Base-by-base conservation (phyloP, 2,329 filamentous ascomycete species). In the Curvularia hawaiiensis region DNA sequence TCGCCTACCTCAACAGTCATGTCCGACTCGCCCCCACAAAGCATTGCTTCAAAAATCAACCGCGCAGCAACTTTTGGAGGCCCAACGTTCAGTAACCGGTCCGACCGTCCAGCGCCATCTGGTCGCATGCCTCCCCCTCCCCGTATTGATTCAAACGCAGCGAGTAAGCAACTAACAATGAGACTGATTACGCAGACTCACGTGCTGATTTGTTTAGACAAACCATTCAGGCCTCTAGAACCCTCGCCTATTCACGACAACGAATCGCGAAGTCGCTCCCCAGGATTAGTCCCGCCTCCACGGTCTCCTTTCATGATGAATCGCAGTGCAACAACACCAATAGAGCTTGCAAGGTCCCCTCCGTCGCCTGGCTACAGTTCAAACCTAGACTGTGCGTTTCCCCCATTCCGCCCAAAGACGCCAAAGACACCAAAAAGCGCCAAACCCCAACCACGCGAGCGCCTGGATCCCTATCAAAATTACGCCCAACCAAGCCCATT, bases 81-180 rank as follows among this genome's bases (percentile, higher is more conserved):
- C 7, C 52, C 70, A 33, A 65, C 70, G 9, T 70, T 73, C 54
- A 70, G 62, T 53, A 66, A 67, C 24, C 69, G 65, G n/a, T 63
- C 65, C 47, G 63, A 68, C 9, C 51, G 58, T 16, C 66, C 64
- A 55, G 51, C 68, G 12, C 82, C 79, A 65, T 71, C 79, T 44
- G 75, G 77, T 60, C 81, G 82, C 52, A 75, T 78, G 62, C 79
- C 76, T 52, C 77, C 80, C 30, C 83, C 83, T 16, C 80, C 84
- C 28, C 79, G 78, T 46, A 86, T 88, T 52, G 85, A 88, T 67
- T 81, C 84, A 28, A 76, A 76, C 22, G 80, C 79, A 77, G 85
- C 85, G 49, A 88, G 85, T 87, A 79, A 68, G 85, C 78, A 56
- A 50, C n/a, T 38, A 18, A 18, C 22, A 31, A 22, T 9, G 14